Conservation (phyloP, 129 eudicot species). For the Kitagawia praeruptora region DNA sequence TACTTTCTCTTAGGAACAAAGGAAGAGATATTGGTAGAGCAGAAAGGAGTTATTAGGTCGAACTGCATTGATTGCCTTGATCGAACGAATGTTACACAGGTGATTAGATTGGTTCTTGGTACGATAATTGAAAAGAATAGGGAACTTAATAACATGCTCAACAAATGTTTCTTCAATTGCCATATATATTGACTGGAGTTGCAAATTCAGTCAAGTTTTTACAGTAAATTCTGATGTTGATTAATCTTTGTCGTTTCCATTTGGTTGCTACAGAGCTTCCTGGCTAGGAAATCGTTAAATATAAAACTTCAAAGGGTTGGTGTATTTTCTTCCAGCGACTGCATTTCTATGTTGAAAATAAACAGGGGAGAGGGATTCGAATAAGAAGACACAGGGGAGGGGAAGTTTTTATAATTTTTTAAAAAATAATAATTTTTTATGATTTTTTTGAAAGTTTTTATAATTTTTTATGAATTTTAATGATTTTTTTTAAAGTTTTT, state of each 20-base stretch:
- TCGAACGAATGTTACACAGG: slow-evolving; percentile 99
- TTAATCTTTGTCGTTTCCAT: slow-evolving; percentile 3
- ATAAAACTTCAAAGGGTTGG: slow-evolving; percentile 58
- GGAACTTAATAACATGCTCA: neutral
- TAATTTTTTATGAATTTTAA: too few relatives aligned
- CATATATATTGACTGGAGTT: slow-evolving; percentile 10
- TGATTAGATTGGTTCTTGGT: slow-evolving; percentile 19
- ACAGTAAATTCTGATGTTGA: neutral
- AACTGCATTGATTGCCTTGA: slow-evolving; percentile 99
- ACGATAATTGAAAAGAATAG: neutral
- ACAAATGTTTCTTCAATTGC: slow-evolving; percentile 1
- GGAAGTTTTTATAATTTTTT: too few relatives aligned
- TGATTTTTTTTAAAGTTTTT: too few relatives aligned
- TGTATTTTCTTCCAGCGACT: slow-evolving; percentile 46
- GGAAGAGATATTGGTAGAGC: slow-evolving; percentile 65
- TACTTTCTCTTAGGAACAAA: slow-evolving; percentile 68
- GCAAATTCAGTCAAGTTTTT: neutral
- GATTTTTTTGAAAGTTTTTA: too few relatives aligned
- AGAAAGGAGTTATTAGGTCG: slow-evolving; percentile 73
- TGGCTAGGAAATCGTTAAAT: slow-evolving; percentile 64
- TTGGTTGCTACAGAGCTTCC: slow-evolving; percentile 58
- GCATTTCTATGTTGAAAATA: slow-evolving; percentile 40
- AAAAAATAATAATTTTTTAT: too few relatives aligned
- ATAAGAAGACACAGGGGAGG: too few relatives aligned
- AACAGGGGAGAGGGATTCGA: too few relatives aligned